A percentile compares a stretch with the other conserved stretches of the same genome.
Conservation (phyloP, 371 early-diverging fungal genomes). For the Rhizomucor pusillus region DNA sequence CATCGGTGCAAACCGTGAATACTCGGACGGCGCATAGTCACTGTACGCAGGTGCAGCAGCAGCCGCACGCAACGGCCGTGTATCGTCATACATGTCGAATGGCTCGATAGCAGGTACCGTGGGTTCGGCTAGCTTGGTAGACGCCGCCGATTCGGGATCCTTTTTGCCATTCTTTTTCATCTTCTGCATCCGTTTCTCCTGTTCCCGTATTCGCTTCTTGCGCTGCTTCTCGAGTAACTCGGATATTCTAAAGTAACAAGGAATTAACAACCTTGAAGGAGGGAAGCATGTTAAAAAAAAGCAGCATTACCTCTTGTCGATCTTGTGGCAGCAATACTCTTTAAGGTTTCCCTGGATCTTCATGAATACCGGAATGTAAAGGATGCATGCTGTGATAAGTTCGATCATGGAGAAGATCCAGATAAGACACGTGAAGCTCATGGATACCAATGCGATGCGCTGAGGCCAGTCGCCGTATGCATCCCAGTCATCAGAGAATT, state of each 20-base stretch:
- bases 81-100: conserved; percentile 13
- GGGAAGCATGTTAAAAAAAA: background rate
- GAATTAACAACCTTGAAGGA: too few species aligned
- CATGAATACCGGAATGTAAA: conserved; percentile 82
- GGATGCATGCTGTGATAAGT: conserved; percentile 59
- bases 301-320: conserved; percentile 72
- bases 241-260: conserved; percentile 23
- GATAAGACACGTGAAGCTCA: conserved; percentile 68
- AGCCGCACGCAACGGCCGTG: conserved; percentile 6
- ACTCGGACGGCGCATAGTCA: background rate
- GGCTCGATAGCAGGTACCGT: conserved; percentile 11
- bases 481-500: conserved; percentile 24
- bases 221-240: conserved; percentile 37
- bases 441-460: conserved; percentile 31
- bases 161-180: conserved; percentile 18
- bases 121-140: background rate
- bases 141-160: background rate
- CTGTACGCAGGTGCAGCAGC: conserved; percentile 2
- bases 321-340: conserved; percentile 89
- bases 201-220: conserved; percentile 23
- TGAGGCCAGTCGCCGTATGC: conserved; percentile 38
- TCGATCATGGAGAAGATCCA: conserved; percentile 58
- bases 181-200: conserved; percentile 21
- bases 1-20: background rate
- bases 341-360: conserved; percentile 87